Conservation (phyloP, 441 rosid species). For the Rhodomyrtus psidioides region DNA sequence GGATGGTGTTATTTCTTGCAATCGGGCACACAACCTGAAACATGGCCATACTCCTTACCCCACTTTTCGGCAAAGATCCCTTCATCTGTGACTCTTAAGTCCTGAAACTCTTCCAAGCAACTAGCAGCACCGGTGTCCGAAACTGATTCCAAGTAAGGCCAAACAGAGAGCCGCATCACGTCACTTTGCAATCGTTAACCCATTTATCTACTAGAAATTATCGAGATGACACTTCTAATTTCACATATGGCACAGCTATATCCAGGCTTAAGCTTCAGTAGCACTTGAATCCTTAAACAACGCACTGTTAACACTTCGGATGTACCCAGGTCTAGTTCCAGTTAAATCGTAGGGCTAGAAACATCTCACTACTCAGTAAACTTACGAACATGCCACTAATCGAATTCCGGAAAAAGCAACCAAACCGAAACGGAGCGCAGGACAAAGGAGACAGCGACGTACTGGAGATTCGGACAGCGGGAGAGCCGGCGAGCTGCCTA, state of each 20-base stretch:
- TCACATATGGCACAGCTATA: not conserved
- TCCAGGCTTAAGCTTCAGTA: not conserved
- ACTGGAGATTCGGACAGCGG: conserved; percentile 49
- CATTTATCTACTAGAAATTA: not conserved
- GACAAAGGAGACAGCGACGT: not conserved
- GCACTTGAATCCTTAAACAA: not conserved
- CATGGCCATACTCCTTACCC: conserved; percentile 27
- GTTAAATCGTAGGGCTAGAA: not conserved
- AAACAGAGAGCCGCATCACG: not conserved
- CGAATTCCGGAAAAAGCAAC: not conserved
- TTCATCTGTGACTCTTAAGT: conserved; percentile 23
- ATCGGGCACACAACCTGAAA: not conserved
- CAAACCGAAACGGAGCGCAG: not conserved
- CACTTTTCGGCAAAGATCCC: conserved; percentile 33
- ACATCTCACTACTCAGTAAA: not conserved
- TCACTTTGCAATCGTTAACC: not conserved
- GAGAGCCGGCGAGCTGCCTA: conserved; percentile 18
- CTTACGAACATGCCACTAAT: not conserved
- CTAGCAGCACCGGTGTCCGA: conserved; percentile 68
- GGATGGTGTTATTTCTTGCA: not conserved
- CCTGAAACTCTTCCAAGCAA: conserved; percentile 53
- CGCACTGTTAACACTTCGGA: not conserved
- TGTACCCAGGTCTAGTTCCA: not conserved
- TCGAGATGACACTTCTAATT: not conserved
- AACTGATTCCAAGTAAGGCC: conserved; percentile 27